phyloP scores from a whole-genome alignment of 345 rosid species.

The Mangifera indica region DNA sequence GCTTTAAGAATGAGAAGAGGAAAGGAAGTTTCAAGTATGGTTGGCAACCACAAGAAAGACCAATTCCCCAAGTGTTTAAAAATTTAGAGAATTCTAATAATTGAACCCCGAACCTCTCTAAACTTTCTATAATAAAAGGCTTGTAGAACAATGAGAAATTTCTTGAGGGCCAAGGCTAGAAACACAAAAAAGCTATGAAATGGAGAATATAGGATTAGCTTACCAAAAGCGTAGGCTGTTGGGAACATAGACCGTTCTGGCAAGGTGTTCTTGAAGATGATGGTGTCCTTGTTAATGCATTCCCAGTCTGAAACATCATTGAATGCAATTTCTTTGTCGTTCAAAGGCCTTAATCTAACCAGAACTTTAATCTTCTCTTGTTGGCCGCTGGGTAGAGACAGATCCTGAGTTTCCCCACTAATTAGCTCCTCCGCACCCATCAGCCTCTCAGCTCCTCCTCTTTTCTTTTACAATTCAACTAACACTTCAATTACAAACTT shows the following conservation, averaged over 20 bases:
- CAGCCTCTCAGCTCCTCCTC: constrained; percentile 6
- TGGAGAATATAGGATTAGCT: not conserved
- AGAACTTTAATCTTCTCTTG: constrained; percentile 63
- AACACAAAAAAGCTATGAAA: not conserved
- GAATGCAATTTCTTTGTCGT: constrained; percentile 50
- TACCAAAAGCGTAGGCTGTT: constrained; percentile 61
- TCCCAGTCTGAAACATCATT: constrained; percentile 67
- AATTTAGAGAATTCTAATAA: not conserved
- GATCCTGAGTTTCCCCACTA: constrained; percentile 20
- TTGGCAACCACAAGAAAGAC: not conserved
- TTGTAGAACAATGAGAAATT: not conserved
- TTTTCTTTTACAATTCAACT: not conserved
- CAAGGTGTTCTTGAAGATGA: constrained; percentile 47
- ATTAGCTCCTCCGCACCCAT: constrained; percentile 23
- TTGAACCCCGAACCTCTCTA: not conserved
- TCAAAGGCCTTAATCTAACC: constrained; percentile 63
- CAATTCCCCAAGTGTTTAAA: not conserved
- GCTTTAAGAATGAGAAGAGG: not conserved
- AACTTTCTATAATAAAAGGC: not conserved
- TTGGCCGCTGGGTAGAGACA: constrained; percentile 22
- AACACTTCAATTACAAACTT: not conserved
- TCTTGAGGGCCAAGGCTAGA: not conserved
- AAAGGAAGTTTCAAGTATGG: not conserved
- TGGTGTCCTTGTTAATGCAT: constrained; percentile 54
- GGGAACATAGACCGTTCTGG: constrained; percentile 65